Base-by-base conservation (phyloP, 2,329 filamentous ascomycete species). In the Nigrospora osmanthi region DNA sequence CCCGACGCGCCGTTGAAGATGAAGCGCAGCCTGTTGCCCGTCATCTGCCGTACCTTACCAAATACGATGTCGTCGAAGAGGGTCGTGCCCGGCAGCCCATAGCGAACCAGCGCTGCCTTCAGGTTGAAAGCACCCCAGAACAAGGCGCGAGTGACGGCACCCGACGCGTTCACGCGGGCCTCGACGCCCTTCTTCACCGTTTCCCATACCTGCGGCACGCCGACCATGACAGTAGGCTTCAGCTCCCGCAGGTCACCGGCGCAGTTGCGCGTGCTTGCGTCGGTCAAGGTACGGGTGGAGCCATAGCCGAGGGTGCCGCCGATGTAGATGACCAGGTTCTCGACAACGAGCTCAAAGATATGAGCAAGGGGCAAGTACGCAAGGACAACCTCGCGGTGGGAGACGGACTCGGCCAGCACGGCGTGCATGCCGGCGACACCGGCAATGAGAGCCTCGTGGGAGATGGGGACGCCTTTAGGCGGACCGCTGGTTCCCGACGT, bases 201-300 rank as follows among this genome's bases (percentile, higher is more conserved):
- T 69, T 98, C 93, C 90, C 91, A 98, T 31, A 98, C 85, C 47
- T 94, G 90, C 2, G 93, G 93, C 3, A 98, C 93, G 63, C 93
- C 93, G 35, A 96, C 86, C 62, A 98, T 78, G 60, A 96, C 78
- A 2, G 89, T 94, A 1, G 93, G 93, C 55, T 78, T 79, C 62
- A 97, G 85, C 60, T 96, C 90, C 49, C 87, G 85, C 68, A 98
- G 95, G 57, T 98, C 93, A 55, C 93, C 91, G 54, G 83, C 81
- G 71, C 87, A 96, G 66, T 97, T 93, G 53, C 84, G 83, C 67
- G 95, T 85, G 16, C 87, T 94, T 4, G 72, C 68, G 61, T 97
- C 91, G 9, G 90, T 87, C 45, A 98, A 75, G 0, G 93, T 97
- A 57, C 88, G 83, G 15, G 89, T 85, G 62, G 87, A 91, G 49